A percentile compares a stretch with the other conserved stretches of the same genome.
Evolutionary conservation across 1,284 basidiomycete species (phyloP).

Genomic region (Golubevia sp.): DNA sequence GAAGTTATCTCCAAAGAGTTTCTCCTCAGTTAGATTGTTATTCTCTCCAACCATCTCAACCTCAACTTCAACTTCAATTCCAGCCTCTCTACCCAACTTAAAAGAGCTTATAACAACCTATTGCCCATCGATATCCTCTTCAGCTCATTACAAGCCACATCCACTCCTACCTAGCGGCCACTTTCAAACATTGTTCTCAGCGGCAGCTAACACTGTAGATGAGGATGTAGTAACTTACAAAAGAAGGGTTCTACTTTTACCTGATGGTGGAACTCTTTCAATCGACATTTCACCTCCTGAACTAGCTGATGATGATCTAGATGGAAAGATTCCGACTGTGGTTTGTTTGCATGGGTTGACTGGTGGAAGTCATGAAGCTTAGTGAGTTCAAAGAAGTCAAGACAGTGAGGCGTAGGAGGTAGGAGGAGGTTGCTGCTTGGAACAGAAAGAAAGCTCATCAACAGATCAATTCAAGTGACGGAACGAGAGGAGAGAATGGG

Average conservation of each 20-base stretch:
- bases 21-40: neutral
- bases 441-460: too few species aligned
- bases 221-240: conserved; percentile 46
- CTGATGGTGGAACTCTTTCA: conserved; percentile 52
- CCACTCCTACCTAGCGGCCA: conserved; percentile 28
- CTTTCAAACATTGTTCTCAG: conserved; percentile 53
- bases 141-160: neutral
- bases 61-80: neutral
- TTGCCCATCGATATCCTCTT: neutral
- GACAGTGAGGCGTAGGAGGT: too few species aligned
- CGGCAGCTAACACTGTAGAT: conserved; percentile 29
- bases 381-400: conserved; percentile 24
- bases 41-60: neutral
- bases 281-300: conserved; percentile 41
- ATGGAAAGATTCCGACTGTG: conserved; percentile 30
- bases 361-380: conserved; percentile 53
- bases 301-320: conserved; percentile 16
- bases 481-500: neutral
- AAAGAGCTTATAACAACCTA: neutral
- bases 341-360: conserved; percentile 55
- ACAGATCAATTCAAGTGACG: too few species aligned
- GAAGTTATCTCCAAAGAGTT: neutral
- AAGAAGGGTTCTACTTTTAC: conserved; percentile 41
- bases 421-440: too few species aligned
- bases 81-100: neutral